Evolutionary conservation across 164 flowering plant genomes (phyloP).

Genomic region (Tetracentron sinense): DNA sequence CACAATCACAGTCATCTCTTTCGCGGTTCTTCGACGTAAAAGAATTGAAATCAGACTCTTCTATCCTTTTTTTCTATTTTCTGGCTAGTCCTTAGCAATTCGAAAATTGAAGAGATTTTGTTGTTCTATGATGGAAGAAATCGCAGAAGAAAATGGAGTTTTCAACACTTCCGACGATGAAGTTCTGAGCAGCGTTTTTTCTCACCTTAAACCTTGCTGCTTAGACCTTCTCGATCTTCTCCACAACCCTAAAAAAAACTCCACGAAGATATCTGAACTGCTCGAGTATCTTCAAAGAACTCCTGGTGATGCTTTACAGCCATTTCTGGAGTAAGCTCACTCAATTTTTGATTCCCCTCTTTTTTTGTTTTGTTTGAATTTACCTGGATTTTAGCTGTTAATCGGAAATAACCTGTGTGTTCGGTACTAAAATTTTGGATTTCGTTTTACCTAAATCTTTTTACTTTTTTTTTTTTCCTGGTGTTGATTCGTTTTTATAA

Average conservation of each 20-base stretch:
- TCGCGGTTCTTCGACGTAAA: no score
- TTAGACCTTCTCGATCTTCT: slow-evolving; percentile 46
- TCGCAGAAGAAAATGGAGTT: not conserved
- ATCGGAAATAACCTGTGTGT: no score
- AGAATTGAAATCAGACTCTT: no score
- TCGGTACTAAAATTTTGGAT: no score
- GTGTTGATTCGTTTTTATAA: no score
- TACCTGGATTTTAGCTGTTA: not conserved
- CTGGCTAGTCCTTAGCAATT: no score
- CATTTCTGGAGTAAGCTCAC: slow-evolving; percentile 58
- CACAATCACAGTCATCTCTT: no score
- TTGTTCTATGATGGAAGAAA: slow-evolving; percentile 7
- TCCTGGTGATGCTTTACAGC: slow-evolving; percentile 45
- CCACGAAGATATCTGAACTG: slow-evolving; percentile 31
- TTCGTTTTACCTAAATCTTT: no score
- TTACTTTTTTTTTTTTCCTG: no score
- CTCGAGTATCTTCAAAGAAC: slow-evolving; percentile 40
- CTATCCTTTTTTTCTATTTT: no score
- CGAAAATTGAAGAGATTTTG: no score
- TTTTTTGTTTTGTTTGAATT: not conserved
- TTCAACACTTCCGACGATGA: slow-evolving; percentile 1
- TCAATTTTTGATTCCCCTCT: not conserved
- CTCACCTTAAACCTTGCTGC: slow-evolving; percentile 45
- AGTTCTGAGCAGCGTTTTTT: slow-evolving; percentile 29
- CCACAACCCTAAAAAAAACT: slow-evolving; percentile 47